A percentile compares a stretch with the other conserved stretches of the same genome.
Conservation (phyloP, 2,329 filamentous ascomycete genomes). For the Colletotrichum caudatum region DNA sequence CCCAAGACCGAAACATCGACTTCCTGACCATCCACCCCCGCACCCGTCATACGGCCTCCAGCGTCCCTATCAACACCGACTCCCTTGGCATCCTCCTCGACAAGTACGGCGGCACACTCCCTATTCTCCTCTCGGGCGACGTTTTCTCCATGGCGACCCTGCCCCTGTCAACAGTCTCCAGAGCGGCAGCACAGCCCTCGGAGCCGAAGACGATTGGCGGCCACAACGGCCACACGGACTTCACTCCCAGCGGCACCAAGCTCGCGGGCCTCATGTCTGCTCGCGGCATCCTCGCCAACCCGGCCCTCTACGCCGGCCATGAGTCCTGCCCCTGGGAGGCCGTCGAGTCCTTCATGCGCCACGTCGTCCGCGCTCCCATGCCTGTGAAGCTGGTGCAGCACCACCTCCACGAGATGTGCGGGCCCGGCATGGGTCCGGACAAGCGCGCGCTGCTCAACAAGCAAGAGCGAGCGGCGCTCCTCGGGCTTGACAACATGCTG, state of each 20-base stretch:
- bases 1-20: conserved; percentile 66
- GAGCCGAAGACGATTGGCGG: conserved; percentile 2
- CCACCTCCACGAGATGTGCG: conserved; percentile 76
- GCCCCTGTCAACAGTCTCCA: conserved; percentile 54
- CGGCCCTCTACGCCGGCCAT: conserved; percentile 71
- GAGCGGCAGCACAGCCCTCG: conserved; percentile 4
- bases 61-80: conserved; percentile 70
- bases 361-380: conserved; percentile 67
- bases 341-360: conserved; percentile 72
- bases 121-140: conserved; percentile 77
- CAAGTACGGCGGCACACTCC: conserved; percentile 66
- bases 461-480: conserved; percentile 65
- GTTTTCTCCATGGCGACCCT: conserved; percentile 69
- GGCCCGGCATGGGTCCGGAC: conserved; percentile 65
- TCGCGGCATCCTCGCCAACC: conserved; percentile 75
- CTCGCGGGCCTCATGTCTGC: conserved; percentile 77
- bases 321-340: conserved; percentile 71
- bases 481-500: conserved; percentile 63
- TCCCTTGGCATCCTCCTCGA: conserved; percentile 68
- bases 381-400: conserved; percentile 74
- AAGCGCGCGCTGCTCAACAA: conserved; percentile 67
- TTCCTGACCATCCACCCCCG: conserved; percentile 79
- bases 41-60: conserved; percentile 71
- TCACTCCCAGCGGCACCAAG: conserved; percentile 58
- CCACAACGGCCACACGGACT: conserved; percentile 26